phyloP scores from a whole-genome alignment of 2,329 filamentous ascomycete species.

The Xylariaceae sp. region DNA sequence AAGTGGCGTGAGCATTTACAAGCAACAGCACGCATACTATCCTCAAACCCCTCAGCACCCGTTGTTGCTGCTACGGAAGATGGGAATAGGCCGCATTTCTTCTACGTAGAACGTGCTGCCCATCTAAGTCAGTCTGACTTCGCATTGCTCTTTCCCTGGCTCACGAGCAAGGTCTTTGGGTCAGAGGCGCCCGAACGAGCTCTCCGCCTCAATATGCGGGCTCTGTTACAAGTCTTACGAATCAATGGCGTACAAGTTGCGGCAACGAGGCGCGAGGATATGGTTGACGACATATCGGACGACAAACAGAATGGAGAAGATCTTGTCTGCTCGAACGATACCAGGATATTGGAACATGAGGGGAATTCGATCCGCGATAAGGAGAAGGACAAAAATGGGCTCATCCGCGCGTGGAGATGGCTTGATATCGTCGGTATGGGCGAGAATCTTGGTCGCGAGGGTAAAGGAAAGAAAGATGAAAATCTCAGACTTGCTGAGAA shows the following conservation, averaged over 20 bases:
- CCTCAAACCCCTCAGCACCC: slow-evolving; percentile 48
- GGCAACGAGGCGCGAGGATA: slow-evolving; percentile 36
- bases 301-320: slow-evolving; percentile 33
- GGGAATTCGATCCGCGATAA: slow-evolving; percentile 26
- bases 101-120: slow-evolving; percentile 70
- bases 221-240: slow-evolving; percentile 56
- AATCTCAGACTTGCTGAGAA: slow-evolving; percentile 20
- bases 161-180: slow-evolving; percentile 57
- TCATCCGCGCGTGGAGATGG: slow-evolving; percentile 50
- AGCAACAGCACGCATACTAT: slow-evolving; percentile 64
- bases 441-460: not conserved
- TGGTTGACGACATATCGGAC: slow-evolving; percentile 44
- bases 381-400: slow-evolving; percentile 1
- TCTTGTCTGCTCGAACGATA: slow-evolving; percentile 41
- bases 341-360: slow-evolving; percentile 48
- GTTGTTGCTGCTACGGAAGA: slow-evolving; percentile 39
- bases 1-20: slow-evolving; percentile 74
- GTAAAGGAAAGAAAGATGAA: slow-evolving; percentile 21
- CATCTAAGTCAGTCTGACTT: slow-evolving; percentile 85
- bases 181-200: slow-evolving; percentile 58
- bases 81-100: slow-evolving; percentile 58
- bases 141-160: slow-evolving; percentile 74
- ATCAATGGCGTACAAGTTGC: slow-evolving; percentile 47
- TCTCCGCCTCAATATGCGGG: slow-evolving; percentile 57
- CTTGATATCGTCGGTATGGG: slow-evolving; percentile 53